Evolutionary conservation across 2,329 filamentous ascomycete genomes (phyloP), one percentile per base, ranked within the genome.

Genomic region (Calonectria ilicicola): DNA sequence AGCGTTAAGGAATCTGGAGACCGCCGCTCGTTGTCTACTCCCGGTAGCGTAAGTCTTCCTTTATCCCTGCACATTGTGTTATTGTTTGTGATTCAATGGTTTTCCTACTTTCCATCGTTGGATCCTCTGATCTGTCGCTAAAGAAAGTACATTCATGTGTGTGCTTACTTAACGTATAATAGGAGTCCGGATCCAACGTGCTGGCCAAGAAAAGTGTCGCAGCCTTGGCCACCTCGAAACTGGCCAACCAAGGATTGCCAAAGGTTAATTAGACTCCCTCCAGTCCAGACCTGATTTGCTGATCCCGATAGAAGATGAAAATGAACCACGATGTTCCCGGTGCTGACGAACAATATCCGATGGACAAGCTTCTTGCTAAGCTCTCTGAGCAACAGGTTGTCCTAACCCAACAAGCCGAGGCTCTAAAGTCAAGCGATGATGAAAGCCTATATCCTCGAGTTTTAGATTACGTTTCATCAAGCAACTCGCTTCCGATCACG

Each of bases 321-420:
- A 82, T 85, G 64, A 86, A 80, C 73, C 86, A 88, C 76, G 87
- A 89, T 40, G 53, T 79, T 4, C 77, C 81, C 12, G 80, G 79
- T 7, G 74, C 81, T 14, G 74, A 80, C 58, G 87, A 89, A 47
- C 75, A 83, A 35, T 89, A 87, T 68, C 87, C 89, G 10, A 91
- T 96, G 87, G 94, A 97, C 78, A 92, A 92, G 72, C 90, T 95
- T 65, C 86, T 95, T 75, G 91, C 93, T 69, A 93, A 92, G 81
- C 88, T 96, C 60, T 91, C 91, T n/a, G 92, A 95, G 82, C 93
- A 95, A 79, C 91, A 93, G 79, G 86, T 86, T 51, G 82, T 87
- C n/a, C 83, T 93, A 63, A 87, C 86, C 64, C 88, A 91, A 82
- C 91, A 93, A 80, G 89, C 89, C 73, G 86, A 90, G 70, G 86